These are phyloP conservation scores for Vitis hybrid DNA, from an alignment of 177 flowering plant species.

Conservation along the genomic window DNA sequence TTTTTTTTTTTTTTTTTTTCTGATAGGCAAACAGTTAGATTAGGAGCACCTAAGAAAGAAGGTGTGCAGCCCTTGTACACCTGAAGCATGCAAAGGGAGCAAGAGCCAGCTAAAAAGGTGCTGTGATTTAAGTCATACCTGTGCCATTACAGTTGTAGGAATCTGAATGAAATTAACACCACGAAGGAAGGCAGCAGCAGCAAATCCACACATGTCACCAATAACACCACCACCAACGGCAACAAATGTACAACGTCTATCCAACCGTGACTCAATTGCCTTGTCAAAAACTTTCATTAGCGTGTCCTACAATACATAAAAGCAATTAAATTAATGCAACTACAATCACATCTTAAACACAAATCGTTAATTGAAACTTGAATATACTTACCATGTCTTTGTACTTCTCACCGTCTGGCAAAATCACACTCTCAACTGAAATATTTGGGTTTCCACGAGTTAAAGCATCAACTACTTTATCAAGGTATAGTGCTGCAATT, in stretches of 20 bases:
- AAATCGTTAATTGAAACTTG: not conserved
- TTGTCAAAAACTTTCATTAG: slow-evolving; percentile 97
- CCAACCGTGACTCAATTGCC: slow-evolving; percentile 90
- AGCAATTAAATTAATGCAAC: not conserved
- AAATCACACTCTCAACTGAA: slow-evolving; percentile 74
- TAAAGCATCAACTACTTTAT: slow-evolving; percentile 72
- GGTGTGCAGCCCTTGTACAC: too few species aligned
- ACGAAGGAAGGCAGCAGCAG: slow-evolving; percentile 93
- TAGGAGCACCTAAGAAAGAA: not conserved
- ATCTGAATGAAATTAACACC: slow-evolving; percentile 99
- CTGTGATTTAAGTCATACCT: slow-evolving; percentile 39
- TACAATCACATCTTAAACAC: too few species aligned
- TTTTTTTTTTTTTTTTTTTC: too few species aligned
- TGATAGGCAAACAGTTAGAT: not conserved
- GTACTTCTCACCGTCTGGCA: slow-evolving; percentile 94
- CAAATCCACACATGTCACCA: slow-evolving; percentile 99
- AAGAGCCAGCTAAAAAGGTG: not conserved
- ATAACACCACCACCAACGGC: slow-evolving; percentile 99
- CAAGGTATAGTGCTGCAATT: slow-evolving; percentile 79
- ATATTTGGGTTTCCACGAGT: slow-evolving; percentile 79
- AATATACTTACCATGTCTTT: slow-evolving; percentile 72
- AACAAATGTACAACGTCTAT: slow-evolving; percentile 86
- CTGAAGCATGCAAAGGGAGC: not conserved
- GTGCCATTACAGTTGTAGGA: slow-evolving; percentile 99
- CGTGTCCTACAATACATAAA: slow-evolving; percentile 49